These are phyloP conservation scores for Mycena galericulata DNA, from an alignment of 768 basidiomycete genomes.

Conservation along the genomic window DNA sequence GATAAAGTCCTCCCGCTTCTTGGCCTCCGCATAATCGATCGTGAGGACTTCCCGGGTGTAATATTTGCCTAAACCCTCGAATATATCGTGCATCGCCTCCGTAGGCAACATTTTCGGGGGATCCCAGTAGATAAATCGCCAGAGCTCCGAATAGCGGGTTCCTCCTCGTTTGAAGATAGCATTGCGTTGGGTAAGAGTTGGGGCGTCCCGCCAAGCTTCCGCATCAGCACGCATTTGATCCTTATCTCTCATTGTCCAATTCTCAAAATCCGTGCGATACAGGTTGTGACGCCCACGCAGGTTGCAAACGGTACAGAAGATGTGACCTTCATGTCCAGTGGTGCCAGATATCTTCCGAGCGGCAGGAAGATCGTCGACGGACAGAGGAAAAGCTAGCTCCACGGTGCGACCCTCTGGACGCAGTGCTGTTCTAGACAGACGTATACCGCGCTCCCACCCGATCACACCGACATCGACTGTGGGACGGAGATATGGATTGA, in stretches of 20 bases:
- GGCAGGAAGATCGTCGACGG: conserved; percentile 41
- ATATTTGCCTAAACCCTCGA: conserved; percentile 34
- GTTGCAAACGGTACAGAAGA: conserved; percentile 41
- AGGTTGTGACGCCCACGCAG: conserved; percentile 19
- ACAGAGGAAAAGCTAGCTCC: not conserved
- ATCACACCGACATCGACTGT: not conserved
- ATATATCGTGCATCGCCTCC: conserved; percentile 46
- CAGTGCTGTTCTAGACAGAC: not conserved
- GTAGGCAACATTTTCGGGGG: conserved; percentile 37
- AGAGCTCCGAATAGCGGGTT: conserved; percentile 33
- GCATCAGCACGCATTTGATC: conserved; percentile 21
- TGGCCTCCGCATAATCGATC: conserved; percentile 17
- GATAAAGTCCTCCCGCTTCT: not conserved
- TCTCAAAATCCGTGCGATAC: conserved; percentile 20
- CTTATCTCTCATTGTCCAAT: conserved; percentile 3
- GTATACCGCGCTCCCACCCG: conserved; percentile 4
- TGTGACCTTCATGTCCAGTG: conserved; percentile 25
- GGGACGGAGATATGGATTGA: conserved; percentile 10
- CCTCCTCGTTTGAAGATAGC: conserved; percentile 24
- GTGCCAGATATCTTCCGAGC: conserved; percentile 37
- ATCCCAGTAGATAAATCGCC: conserved; percentile 44
- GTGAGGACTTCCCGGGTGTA: conserved; percentile 31
- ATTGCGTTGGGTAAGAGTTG: not conserved
- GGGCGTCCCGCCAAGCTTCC: conserved; percentile 23
- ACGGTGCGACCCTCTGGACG: not conserved